phyloP scores from a whole-genome alignment of 2,329 filamentous ascomycete genomes.

The Elsinoe australis region DNA sequence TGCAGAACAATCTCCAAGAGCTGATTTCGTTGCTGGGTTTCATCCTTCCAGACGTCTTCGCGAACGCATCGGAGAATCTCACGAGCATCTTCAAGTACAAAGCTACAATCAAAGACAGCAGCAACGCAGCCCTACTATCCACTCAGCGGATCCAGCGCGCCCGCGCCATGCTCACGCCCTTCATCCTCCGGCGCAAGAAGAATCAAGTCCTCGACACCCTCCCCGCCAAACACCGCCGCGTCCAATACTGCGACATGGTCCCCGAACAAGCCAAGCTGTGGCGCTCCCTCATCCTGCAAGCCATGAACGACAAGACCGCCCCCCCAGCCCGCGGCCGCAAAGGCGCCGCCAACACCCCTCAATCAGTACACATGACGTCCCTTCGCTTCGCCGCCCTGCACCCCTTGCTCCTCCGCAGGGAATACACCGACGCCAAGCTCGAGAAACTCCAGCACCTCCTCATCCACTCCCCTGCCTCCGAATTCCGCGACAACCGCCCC shows the following conservation, averaged over 20 bases:
- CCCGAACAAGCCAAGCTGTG: constrained; percentile 67
- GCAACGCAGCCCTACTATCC: constrained; percentile 74
- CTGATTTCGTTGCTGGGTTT: constrained; percentile 87
- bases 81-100: constrained; percentile 86
- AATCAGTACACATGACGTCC: constrained; percentile 59
- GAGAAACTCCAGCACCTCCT: constrained; percentile 54
- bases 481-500: constrained; percentile 29
- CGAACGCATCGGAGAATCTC: constrained; percentile 66
- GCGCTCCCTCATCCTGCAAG: constrained; percentile 56
- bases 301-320: constrained; percentile 27
- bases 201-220: constrained; percentile 78
- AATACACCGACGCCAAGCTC: constrained; percentile 68
- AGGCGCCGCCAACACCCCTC: constrained; percentile 5
- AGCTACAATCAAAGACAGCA: constrained; percentile 69
- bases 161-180: constrained; percentile 86
- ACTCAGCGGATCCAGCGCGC: constrained; percentile 79
- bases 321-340: background rate
- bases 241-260: constrained; percentile 76
- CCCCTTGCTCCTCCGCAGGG: constrained; percentile 73
- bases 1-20: constrained; percentile 92
- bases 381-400: constrained; percentile 89
- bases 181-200: constrained; percentile 90
- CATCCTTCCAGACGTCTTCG: constrained; percentile 78
- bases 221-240: constrained; percentile 67
- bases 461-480: constrained; percentile 22